phyloP scores from a whole-genome alignment of 2,329 filamentous ascomycete genomes.

The Alternaria tenuissima region DNA sequence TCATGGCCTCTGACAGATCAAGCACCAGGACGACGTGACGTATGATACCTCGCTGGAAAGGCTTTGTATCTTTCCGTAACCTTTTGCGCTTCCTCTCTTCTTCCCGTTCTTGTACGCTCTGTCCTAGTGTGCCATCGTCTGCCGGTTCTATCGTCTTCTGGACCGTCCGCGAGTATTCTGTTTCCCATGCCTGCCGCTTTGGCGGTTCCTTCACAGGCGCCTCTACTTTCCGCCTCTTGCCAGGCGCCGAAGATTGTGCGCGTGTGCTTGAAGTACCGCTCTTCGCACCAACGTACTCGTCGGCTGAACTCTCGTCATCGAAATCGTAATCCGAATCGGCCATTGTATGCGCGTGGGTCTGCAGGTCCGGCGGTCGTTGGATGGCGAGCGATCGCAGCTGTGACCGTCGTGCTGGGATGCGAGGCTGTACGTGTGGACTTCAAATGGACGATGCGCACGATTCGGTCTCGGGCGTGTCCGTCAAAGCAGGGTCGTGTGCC shows the following conservation, averaged over 20 bases:
- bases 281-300: slow-evolving; percentile 64
- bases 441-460: not conserved
- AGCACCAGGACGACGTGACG: slow-evolving; percentile 91
- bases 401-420: not conserved
- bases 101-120: slow-evolving; percentile 73
- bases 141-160: slow-evolving; percentile 67
- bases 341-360: slow-evolving; percentile 56
- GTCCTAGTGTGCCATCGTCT: slow-evolving; percentile 76
- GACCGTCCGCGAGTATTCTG: slow-evolving; percentile 54
- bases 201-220: slow-evolving; percentile 32
- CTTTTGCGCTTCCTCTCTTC: slow-evolving; percentile 84
- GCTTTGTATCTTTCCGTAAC: slow-evolving; percentile 90
- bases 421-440: slow-evolving; percentile 1
- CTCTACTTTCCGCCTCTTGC: slow-evolving; percentile 30
- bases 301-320: slow-evolving; percentile 69
- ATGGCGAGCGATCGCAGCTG: not conserved
- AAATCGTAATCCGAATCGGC: slow-evolving; percentile 78
- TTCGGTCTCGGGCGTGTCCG: not conserved
- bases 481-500: slow-evolving; percentile 4
- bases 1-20: slow-evolving; percentile 93
- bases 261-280: slow-evolving; percentile 33
- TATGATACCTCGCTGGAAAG: slow-evolving; percentile 95
- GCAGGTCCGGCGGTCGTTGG: not conserved
- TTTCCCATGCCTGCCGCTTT: slow-evolving; percentile 61
- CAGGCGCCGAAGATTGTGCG: slow-evolving; percentile 30